A percentile compares a stretch with the other conserved stretches of the same genome.
These are phyloP conservation scores for Lactifluus subvellereus DNA, from an alignment of 768 basidiomycete genomes.

Conservation along the genomic window DNA sequence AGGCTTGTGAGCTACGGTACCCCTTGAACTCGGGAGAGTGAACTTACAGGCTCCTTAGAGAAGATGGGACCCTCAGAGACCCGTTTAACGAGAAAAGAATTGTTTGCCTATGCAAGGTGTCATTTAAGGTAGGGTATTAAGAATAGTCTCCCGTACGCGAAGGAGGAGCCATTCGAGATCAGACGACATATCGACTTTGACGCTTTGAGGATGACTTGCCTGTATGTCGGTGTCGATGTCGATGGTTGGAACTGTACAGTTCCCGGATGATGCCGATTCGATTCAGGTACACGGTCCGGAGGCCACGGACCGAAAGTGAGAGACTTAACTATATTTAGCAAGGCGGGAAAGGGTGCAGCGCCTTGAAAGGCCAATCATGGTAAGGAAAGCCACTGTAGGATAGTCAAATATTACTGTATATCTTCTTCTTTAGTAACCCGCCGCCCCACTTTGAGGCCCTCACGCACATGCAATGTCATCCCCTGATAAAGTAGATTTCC, in stretches of 20 bases:
- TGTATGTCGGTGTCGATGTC: too few species aligned
- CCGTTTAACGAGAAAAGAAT: constrained; percentile 82
- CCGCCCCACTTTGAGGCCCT: too few species aligned
- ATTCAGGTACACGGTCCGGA: too few species aligned
- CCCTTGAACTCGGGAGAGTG: neutral
- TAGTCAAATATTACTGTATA: too few species aligned
- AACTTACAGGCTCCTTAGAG: constrained; percentile 75
- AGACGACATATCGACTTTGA: constrained; percentile 38
- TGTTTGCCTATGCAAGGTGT: constrained; percentile 52
- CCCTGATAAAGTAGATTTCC: constrained; percentile 12
- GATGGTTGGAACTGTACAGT: constrained; percentile 12
- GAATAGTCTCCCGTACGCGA: constrained; percentile 50
- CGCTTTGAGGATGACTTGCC: neutral
- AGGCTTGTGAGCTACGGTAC: neutral
- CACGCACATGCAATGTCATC: neutral
- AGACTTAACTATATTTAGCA: too few species aligned
- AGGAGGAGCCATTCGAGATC: constrained; percentile 94
- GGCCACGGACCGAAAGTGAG: too few species aligned
- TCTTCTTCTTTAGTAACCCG: too few species aligned
- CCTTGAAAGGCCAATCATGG: too few species aligned
- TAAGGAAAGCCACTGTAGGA: too few species aligned
- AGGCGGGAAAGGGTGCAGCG: too few species aligned
- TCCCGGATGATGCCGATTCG: neutral
- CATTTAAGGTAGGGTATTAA: neutral
- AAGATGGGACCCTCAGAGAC: constrained; percentile 67